Conservation (phyloP, 805 yeast species). For the Lipomyces oligophaga region DNA sequence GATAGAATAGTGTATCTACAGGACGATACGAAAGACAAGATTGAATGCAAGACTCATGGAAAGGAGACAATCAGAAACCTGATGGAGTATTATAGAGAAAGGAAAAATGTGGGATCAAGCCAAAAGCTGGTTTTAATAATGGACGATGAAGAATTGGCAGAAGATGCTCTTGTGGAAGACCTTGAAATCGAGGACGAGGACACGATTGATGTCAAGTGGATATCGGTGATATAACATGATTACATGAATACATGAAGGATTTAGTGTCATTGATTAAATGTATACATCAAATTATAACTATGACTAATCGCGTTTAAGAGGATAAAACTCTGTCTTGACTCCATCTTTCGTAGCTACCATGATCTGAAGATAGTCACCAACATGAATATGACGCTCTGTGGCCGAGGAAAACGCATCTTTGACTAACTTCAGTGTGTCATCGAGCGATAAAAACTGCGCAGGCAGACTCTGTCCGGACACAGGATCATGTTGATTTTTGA, state of each 20-base stretch:
- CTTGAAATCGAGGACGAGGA: conserved; percentile 29
- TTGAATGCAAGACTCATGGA: conserved; percentile 13
- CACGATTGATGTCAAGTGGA: conserved; percentile 28
- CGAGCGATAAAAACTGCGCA: conserved; percentile 58
- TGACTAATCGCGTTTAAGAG: conserved; percentile 75
- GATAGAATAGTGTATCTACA: conserved; percentile 15
- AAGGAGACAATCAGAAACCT: conserved; percentile 10
- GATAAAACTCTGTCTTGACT: conserved; percentile 73
- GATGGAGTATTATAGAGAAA: conserved; percentile 9
- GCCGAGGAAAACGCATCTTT: conserved; percentile 94
- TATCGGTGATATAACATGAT: too few relatives aligned
- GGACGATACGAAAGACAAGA: conserved; percentile 14
- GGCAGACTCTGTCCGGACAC: conserved; percentile 65
- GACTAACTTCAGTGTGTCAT: conserved; percentile 82
- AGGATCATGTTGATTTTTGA: conserved; percentile 88
- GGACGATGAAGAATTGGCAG: conserved; percentile 21
- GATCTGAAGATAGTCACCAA: conserved; percentile 94
- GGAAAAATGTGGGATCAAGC: not conserved
- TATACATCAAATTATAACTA: not conserved
- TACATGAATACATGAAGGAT: too few relatives aligned
- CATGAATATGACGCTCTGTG: conserved; percentile 97
- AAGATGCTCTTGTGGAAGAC: conserved; percentile 8
- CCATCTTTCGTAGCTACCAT: conserved; percentile 92
- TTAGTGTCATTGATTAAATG: too few relatives aligned
- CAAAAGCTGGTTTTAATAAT: conserved; percentile 8